Evolutionary conservation across 768 basidiomycete genomes (phyloP), one percentile per base, ranked within the genome.

Genomic region (Rubroboletus satanas): DNA sequence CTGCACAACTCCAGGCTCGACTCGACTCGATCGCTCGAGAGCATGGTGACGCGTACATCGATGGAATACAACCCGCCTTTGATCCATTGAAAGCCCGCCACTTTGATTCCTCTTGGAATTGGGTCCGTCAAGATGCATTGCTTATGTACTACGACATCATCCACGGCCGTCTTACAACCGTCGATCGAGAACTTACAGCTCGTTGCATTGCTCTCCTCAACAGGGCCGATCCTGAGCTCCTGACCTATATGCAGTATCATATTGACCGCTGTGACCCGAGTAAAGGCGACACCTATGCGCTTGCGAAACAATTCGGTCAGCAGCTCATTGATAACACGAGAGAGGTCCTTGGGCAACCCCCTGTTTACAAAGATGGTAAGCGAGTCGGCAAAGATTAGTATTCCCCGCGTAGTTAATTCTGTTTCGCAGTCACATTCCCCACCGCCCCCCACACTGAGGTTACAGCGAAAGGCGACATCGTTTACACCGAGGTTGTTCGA

Each of bases 91-190:
- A 99, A 74, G 97, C 95, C 12, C 90, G 97, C 44, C 94, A 88
- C 68, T 98, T 99, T 78, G 95, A 98, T 69, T 98, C 96, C 2
- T 93, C 90, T 7, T 99, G 96, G 97, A 99, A 99, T 69, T 99
- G 97, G 97, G 96, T 89, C 43, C 87, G 96, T 56, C 97, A 99
- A 75, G 95, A 97, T 58, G 93, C 94, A 15, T 78, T 98, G 28
- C 77, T 93, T 56, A 95, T 99, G 93, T 98, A 87, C 76, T 98
- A 95, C 73, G 96, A 98, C 71, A 97, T 99, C 74, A 93, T 99
- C 63, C 93, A 94, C 62, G 97, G 97, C 45, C 86, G 88, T 43
- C 83, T 97, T 52, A 94, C 88, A 23, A 93, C 93, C 17, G 90
- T 98, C 60, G 94, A 98, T 66, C 89, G 93, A 49, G 93, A 96